Evolutionary conservation across 2,329 filamentous ascomycete species (phyloP).

Genomic region (Aspergillus sp.): DNA sequence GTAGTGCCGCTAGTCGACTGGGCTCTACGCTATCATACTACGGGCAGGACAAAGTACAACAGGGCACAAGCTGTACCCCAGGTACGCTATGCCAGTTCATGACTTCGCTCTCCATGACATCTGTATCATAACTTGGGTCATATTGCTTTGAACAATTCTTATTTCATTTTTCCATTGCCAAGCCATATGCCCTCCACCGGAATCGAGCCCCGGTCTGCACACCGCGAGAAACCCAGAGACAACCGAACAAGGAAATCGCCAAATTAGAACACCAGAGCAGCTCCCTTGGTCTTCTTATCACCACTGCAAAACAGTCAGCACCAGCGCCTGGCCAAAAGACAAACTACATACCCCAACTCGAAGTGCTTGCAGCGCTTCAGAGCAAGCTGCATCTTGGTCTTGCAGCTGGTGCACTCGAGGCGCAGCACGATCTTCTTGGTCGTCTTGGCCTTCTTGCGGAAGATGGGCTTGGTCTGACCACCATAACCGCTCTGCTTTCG

Average conservation of each 20-base stretch:
- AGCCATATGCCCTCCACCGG: slow-evolving; percentile 28
- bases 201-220: slow-evolving; percentile 23
- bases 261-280: slow-evolving; percentile 97
- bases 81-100: no score
- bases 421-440: slow-evolving; percentile 99
- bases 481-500: slow-evolving; percentile 98
- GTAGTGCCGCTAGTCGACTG: no score
- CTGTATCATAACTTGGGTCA: slow-evolving; percentile 28
- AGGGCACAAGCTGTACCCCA: no score
- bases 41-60: no score
- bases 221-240: slow-evolving; percentile 35
- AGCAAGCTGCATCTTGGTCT: slow-evolving; percentile 94
- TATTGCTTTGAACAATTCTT: slow-evolving; percentile 32
- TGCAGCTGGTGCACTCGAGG: slow-evolving; percentile 95
- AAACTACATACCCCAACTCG: slow-evolving; percentile 77
- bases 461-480: slow-evolving; percentile 99
- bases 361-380: slow-evolving; percentile 99
- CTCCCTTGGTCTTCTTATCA: slow-evolving; percentile 99
- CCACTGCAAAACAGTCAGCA: slow-evolving; percentile 57
- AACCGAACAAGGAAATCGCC: slow-evolving; percentile 35
- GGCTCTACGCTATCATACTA: no score
- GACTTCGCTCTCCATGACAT: no score
- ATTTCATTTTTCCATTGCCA: slow-evolving; percentile 35
- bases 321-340: slow-evolving; percentile 14
- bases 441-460: slow-evolving; percentile 99